Evolutionary conservation across 306 rosid species (phyloP).

Genomic region (Benincasa hispida): DNA sequence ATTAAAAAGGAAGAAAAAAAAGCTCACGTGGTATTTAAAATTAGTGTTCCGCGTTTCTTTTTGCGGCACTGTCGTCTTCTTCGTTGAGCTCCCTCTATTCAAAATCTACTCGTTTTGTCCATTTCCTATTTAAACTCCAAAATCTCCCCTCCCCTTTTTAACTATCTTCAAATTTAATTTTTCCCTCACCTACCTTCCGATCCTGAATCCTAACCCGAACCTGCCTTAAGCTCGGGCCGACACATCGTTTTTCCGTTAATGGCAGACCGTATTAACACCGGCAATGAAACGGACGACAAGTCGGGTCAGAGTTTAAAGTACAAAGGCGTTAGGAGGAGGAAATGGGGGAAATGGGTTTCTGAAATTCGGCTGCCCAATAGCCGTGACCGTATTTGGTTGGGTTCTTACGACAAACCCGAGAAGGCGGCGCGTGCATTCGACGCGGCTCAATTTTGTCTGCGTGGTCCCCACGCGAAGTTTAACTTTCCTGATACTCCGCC

Average conservation of each 20-base stretch:
- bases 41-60: not conserved
- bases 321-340: slow-evolving; percentile 61
- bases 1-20: too few relatives aligned
- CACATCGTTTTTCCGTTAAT: not conserved
- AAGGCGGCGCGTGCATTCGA: slow-evolving; percentile 74
- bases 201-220: not conserved
- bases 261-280: not conserved
- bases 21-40: not conserved
- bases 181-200: not conserved
- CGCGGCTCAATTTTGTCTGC: slow-evolving; percentile 52
- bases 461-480: slow-evolving; percentile 43
- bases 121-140: not conserved
- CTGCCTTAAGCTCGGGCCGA: not conserved
- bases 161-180: not conserved
- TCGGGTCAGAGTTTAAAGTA: slow-evolving; percentile 11
- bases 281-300: not conserved
- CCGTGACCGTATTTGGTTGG: slow-evolving; percentile 65
- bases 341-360: slow-evolving; percentile 86
- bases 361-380: slow-evolving; percentile 66
- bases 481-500: slow-evolving; percentile 44
- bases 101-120: not conserved
- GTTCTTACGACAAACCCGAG: slow-evolving; percentile 44
- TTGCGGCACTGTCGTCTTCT: not conserved
- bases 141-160: not conserved
- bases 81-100: not conserved